phyloP scores from a whole-genome alignment of 306 rosid genomes.

The Fragaria vesca region DNA sequence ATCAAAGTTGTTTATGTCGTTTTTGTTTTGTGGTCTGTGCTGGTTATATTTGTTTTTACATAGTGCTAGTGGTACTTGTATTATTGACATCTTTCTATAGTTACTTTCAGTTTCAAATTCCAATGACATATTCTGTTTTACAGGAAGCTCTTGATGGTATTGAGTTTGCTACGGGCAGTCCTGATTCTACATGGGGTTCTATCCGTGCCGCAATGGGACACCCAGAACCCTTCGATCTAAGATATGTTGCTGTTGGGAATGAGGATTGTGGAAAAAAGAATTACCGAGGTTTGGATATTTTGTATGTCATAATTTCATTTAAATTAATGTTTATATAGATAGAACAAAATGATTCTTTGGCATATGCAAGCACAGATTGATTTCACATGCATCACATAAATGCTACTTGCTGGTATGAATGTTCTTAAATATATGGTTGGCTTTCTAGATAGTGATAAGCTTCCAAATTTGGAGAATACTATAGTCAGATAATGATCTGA shows the following conservation, averaged over 20 bases:
- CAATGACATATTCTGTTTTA: constrained; percentile 10
- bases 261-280: constrained; percentile 62
- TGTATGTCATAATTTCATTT: background rate
- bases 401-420: background rate
- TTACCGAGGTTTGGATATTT: constrained; percentile 54
- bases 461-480: background rate
- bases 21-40: background rate
- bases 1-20: background rate
- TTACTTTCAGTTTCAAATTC: background rate
- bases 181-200: constrained; percentile 68
- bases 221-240: constrained; percentile 69
- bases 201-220: constrained; percentile 79
- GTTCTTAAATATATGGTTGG: background rate
- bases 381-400: background rate
- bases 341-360: background rate
- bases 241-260: constrained; percentile 73
- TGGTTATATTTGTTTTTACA: background rate
- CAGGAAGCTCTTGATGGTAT: constrained; percentile 96
- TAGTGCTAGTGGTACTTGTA: background rate
- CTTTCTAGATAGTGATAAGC: background rate
- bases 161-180: constrained; percentile 80
- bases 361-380: background rate
- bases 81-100: background rate
- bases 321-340: background rate
- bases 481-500: background rate